Evolutionary conservation across 2,329 filamentous ascomycete species (phyloP), one percentile per base, ranked within the genome.

Genomic region (Pleomassaria siparia): DNA sequence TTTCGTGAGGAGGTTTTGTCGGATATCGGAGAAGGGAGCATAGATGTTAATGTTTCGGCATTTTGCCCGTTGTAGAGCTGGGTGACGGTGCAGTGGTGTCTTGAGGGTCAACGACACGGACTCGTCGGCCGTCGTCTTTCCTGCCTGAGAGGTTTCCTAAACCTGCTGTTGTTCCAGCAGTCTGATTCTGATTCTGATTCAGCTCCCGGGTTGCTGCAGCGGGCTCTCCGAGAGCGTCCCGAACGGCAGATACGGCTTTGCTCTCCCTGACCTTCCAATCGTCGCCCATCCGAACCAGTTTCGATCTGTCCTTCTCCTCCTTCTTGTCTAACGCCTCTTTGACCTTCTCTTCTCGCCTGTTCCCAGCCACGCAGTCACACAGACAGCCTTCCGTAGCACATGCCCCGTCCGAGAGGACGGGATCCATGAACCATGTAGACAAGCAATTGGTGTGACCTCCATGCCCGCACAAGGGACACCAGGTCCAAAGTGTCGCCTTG

Each of bases 401-500:
- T 24, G 74, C 76, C 13, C 81, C 82, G 52, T 79, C 76, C 29
- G 74, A 71, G 25, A 74, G 54, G 12, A 39, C 63, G 16, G 73
- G 54, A 43, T 79, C 74, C 15, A 69, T 67, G 45, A 83, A 78
- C 82, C 82, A 85, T 12, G 74, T 73, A 7, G 72, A 73, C 24
- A 84, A 72, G 60, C 83, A 86, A 41, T 76, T 75, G 5, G 76
- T 69, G 59, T 86, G 83, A 2, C 78, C 81, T 30, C 79, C 76
- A 56, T 86, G 83, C 3, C 81, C 80, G 62, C 83, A 86, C 11
- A 78, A 71, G 56, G 82, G 74, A 62, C 83, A 86, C 71, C 76
- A 78, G 4, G 77, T 75, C 76, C 77, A 83, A 16, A 82, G 71
- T 6, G 59, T 62, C 33, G 68, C 56, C 40, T 59, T 53, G 47